Conservation (phyloP, 345 rosid genomes). For the Boechera divaricarpa region DNA sequence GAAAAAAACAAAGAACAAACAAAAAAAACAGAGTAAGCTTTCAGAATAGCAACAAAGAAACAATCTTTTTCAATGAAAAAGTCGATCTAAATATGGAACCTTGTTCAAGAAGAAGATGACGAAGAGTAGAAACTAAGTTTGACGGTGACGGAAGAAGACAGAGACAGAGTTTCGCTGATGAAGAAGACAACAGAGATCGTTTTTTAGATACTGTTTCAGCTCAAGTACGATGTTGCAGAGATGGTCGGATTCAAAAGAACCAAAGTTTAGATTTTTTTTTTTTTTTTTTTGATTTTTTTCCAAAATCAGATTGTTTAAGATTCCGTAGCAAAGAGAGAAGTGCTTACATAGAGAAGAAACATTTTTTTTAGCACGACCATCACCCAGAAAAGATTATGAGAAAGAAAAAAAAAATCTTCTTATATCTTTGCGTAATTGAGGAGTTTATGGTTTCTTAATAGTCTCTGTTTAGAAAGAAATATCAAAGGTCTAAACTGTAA, state of each 20-base stretch:
- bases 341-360: slow-evolving; percentile 23
- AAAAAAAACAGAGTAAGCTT: slow-evolving; percentile 16
- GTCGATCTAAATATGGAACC: not conserved
- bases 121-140: slow-evolving; percentile 32
- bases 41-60: not conserved
- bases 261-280: not conserved
- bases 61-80: not conserved
- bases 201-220: slow-evolving; percentile 29
- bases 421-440: slow-evolving; percentile 22
- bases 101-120: slow-evolving; percentile 32
- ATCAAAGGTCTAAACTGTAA: slow-evolving; percentile 29
- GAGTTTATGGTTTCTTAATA: slow-evolving; percentile 6
- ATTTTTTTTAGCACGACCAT: slow-evolving; percentile 23
- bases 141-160: slow-evolving; percentile 18
- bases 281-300: not conserved
- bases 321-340: slow-evolving; percentile 10
- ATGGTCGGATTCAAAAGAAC: slow-evolving; percentile 38
- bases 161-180: slow-evolving; percentile 13
- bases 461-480: slow-evolving; percentile 19
- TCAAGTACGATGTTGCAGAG: slow-evolving; percentile 46
- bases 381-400: slow-evolving; percentile 5
- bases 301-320: slow-evolving; percentile 37
- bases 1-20: not conserved
- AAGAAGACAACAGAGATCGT: slow-evolving; percentile 29
- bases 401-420: not conserved